Evolutionary conservation across 345 rosid species (phyloP), one percentile per base, ranked within the genome.

Genomic region (Punica granatum): DNA sequence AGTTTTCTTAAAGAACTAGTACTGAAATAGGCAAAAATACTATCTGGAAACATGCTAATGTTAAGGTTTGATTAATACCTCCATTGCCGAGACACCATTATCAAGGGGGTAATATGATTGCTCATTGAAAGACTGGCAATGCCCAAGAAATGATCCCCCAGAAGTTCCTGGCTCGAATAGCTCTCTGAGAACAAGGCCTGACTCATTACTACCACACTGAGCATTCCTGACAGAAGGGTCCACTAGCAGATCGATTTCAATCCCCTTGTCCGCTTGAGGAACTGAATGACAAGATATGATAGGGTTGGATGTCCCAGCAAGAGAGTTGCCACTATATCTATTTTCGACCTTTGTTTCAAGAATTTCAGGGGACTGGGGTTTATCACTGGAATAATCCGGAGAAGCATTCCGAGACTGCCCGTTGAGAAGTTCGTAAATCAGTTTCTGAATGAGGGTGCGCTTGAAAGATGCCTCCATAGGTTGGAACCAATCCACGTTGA

Each of bases 391-490:
- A 42, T 64, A 81, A 37, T 70, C 72, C 46, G 79, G 76, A 62
- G 81, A 75, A 56, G 68, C 76, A 71, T 77, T 85, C 76, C 26
- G 74, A 36, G 83, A 69, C 32, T 67, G 84, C 74, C 75, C 75
- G 72, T 88, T 83, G 68, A 94, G 84, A 46, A 89, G 90, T 72
- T 83, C 88, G 70, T 79, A 85, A 62, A 94, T 81, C 60, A 94
- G 80, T 75, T 80, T 84, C 86, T 91, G 87, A 69, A 94, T 94
- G 41, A 84, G 78, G 63, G 91, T 78, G 58, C 99, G 99, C 80
- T 94, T 94, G 69, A 91, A 82, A 63, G 95, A 94, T 48, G 92
- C 99, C 75, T 94, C 99, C 1, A 81, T 73, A 56, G 99, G 95
- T 35, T 78, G 95, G 74, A 94, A 94, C 99, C 99, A 94, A 69